Percentiles rank a stretch among this genome's conserved stretches.
Evolutionary conservation across 2,329 filamentous ascomycete genomes (phyloP).

Genomic region (Neopestalotiopsis sp.): DNA sequence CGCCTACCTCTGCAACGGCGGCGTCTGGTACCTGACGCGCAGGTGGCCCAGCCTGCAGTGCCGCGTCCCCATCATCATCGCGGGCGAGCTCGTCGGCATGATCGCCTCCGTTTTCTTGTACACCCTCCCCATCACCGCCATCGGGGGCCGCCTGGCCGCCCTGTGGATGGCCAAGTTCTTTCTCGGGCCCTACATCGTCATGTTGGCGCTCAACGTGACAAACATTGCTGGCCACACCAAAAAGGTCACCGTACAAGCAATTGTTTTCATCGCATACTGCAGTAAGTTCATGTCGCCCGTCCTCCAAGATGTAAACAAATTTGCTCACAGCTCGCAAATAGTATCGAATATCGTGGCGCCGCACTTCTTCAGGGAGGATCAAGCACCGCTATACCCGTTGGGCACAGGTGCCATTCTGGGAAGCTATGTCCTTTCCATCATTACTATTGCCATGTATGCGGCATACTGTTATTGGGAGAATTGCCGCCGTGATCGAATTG

Average conservation of each 20-base stretch:
- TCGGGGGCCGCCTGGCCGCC: constrained; percentile 16
- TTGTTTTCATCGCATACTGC: constrained; percentile 65
- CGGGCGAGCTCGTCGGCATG: constrained; percentile 22
- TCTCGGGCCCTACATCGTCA: constrained; percentile 21
- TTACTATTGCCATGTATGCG: constrained; percentile 38
- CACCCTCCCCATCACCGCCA: constrained; percentile 13
- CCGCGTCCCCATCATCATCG: constrained; percentile 20
- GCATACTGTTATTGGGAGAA: constrained; percentile 47
- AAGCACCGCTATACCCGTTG: constrained; percentile 48
- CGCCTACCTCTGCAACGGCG: constrained; percentile 21
- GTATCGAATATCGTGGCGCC: constrained; percentile 64
- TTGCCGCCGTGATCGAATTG: constrained; percentile 32
- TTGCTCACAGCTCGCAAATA: background rate
- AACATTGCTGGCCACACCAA: constrained; percentile 64
- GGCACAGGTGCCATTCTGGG: constrained; percentile 49
- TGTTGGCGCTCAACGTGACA: constrained; percentile 51
- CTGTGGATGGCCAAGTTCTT: constrained; percentile 23
- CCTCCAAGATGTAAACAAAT: background rate
- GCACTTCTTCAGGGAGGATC: constrained; percentile 64
- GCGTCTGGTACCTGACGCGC: constrained; percentile 21
- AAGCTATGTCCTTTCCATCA: constrained; percentile 44
- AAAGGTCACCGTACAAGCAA: constrained; percentile 68
- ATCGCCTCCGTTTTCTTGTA: constrained; percentile 21
- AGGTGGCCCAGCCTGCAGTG: constrained; percentile 19
- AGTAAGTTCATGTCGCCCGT: constrained; percentile 37